Evolutionary conservation across 768 basidiomycete genomes (phyloP), one percentile per base, ranked within the genome.

Genomic region (Agaricus subrufescens): DNA sequence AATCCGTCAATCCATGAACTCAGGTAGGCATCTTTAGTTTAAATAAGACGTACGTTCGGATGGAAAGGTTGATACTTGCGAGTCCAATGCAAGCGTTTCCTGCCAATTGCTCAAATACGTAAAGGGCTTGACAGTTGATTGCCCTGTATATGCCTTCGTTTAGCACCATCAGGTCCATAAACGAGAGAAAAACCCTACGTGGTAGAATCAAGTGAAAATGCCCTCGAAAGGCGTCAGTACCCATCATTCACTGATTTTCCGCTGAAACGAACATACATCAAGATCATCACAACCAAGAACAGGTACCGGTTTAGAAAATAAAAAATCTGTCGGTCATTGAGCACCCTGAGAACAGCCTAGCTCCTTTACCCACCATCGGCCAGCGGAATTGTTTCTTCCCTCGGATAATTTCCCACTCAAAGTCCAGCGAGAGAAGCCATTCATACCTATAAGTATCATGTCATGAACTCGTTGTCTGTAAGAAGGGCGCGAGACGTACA

Each of bases 281-380:
- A 85, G 57, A 86, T 75, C 66, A 88, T 66, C 3, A 86, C 82
- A 57, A 84, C 75, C n/a, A 89, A 68, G 26, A 88, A 68, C 58
- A 76, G 74, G 65, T 87, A 89, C 46, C 87, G 78, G 58, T 84
- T 82, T 26, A 80, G 73, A 59, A 88, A 87, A 63, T 88, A 88
- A 62, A 87, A 86, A 29, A 78, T 69, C 85, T 87, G 54, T 14
- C 19, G 54, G 12, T 52, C 37, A 46, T 46, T 19, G 50, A 46
- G 43, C 23, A 57, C 14, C n/a, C 11, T 30, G 14, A 9, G 9
- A 25, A 50, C 51, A 26, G 34, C 34, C 11, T 11, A 34, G 11
- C 34, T 11, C 34, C 8, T 57, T 9, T 19, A 61, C 73, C 40
- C 60, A 87, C 85, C 80, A 87, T 72, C 29, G 86, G 86, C 86